These are phyloP conservation scores for Taphrina wiesneri DNA, from an alignment of 1,139 yeast species.

Conservation along the genomic window DNA sequence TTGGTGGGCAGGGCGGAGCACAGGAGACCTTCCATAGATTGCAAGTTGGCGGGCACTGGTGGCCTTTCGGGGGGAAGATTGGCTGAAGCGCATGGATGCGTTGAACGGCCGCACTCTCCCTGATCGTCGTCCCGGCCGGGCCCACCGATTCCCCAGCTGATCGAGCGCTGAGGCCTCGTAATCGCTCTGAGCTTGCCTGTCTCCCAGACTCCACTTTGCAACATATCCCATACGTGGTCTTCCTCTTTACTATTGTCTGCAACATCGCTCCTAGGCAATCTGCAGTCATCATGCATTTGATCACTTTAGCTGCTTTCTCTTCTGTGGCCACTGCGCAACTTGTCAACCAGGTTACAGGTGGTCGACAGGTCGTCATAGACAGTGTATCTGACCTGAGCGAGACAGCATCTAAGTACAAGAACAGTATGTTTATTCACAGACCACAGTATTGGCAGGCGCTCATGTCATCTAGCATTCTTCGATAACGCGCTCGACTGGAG, in stretches of 20 bases:
- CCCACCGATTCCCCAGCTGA: background rate
- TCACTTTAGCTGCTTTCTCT: background rate
- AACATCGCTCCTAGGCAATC: background rate
- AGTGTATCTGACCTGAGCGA: conserved; percentile 12
- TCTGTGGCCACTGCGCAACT: conserved; percentile 17
- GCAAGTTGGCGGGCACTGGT: background rate
- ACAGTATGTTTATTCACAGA: background rate
- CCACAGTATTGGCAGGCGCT: background rate
- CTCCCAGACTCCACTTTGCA: background rate
- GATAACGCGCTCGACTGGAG: conserved; percentile 21
- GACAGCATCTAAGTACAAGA: conserved; percentile 4
- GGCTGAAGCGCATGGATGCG: too few species aligned
- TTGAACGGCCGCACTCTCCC: background rate
- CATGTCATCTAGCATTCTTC: conserved; percentile 22
- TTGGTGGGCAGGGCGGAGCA: too few species aligned
- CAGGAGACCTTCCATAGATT: too few species aligned
- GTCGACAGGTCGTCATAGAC: background rate
- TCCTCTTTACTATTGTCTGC: too few species aligned
- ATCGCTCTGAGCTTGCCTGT: background rate
- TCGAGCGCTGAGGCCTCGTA: background rate
- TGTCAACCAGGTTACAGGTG: conserved; percentile 6
- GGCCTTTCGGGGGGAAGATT: background rate
- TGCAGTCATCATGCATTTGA: conserved; percentile 9
- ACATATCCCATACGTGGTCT: background rate
- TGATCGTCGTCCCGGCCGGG: background rate